These are phyloP conservation scores for Gigaspora rosea DNA, from an alignment of 192 early-diverging fungal species.

Conservation along the genomic window DNA sequence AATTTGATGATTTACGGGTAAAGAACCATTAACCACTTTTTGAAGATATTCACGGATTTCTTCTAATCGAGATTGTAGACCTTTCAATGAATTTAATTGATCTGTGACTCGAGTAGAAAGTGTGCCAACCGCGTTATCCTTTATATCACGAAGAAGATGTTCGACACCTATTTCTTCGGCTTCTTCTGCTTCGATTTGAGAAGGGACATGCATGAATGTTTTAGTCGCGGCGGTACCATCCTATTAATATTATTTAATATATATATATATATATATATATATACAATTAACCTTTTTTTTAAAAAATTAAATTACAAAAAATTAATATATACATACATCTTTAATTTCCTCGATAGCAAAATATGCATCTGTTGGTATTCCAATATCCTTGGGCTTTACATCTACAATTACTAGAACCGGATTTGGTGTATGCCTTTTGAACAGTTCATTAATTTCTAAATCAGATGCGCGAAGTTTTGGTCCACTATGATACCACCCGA, in stretches of 20 bases:
- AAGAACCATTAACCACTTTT: constrained; percentile 80
- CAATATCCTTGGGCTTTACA: constrained; percentile 90
- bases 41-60: constrained; percentile 88
- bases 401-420: constrained; percentile 97
- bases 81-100: constrained; percentile 90
- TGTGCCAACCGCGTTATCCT: constrained; percentile 94
- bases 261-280: background rate
- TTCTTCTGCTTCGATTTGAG: constrained; percentile 96
- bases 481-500: constrained; percentile 99
- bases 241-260: constrained; percentile 44
- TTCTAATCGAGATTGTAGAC: constrained; percentile 79
- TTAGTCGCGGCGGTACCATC: constrained; percentile 96
- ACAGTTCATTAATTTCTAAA: constrained; percentile 97
- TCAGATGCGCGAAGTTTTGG: constrained; percentile 96
- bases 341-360: constrained; percentile 98
- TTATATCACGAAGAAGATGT: constrained; percentile 97
- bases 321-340: constrained; percentile 65
- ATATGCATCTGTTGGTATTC: constrained; percentile 96
- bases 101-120: constrained; percentile 91
- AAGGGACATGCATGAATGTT: constrained; percentile 96
- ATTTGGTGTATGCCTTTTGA: constrained; percentile 93
- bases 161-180: constrained; percentile 99
- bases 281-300: background rate
- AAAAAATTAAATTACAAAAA: constrained; percentile 28
- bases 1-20: constrained; percentile 96